These are phyloP conservation scores for Diplodia sapinea DNA, from an alignment of 2,329 filamentous ascomycete genomes.

Conservation along the genomic window DNA sequence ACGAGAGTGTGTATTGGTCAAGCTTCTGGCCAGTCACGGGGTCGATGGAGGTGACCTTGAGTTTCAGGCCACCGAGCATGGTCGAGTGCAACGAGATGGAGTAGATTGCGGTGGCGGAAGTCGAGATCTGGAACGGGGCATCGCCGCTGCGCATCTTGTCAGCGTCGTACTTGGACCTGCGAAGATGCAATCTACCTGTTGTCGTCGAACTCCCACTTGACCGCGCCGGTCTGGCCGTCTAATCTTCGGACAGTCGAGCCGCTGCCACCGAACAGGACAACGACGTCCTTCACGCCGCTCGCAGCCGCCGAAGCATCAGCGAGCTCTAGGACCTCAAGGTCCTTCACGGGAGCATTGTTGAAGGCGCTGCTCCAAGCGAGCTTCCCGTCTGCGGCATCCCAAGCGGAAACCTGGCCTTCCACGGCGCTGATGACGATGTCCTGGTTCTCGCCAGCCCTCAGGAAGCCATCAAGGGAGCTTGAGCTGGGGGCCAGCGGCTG, in stretches of 20 bases:
- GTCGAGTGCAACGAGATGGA: conserved; percentile 75
- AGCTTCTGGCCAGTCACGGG: conserved; percentile 72
- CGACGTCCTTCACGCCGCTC: conserved; percentile 65
- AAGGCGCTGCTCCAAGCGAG: conserved; percentile 75
- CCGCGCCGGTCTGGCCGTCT: conserved; percentile 71
- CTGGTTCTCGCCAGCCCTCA: conserved; percentile 79
- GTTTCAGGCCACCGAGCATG: conserved; percentile 70
- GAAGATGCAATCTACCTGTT: conserved; percentile 50
- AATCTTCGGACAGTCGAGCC: conserved; percentile 70
- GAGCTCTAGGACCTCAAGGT: conserved; percentile 78
- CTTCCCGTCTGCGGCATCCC: conserved; percentile 82
- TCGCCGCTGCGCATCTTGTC: conserved; percentile 61
- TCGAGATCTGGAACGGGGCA: conserved; percentile 75
- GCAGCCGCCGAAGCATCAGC: conserved; percentile 60
- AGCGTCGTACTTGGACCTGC: conserved; percentile 30
- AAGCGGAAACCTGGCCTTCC: conserved; percentile 73
- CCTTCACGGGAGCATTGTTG: conserved; percentile 61
- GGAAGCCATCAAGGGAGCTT: conserved; percentile 47
- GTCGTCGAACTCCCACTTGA: conserved; percentile 80
- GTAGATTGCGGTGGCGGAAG: conserved; percentile 71
- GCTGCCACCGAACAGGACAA: conserved; percentile 68
- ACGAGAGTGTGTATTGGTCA: conserved; percentile 73
- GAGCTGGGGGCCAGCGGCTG: conserved; percentile 66
- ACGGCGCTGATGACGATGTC: conserved; percentile 76
- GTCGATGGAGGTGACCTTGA: conserved; percentile 78